Evolutionary conservation across 2,329 filamentous ascomycete genomes (phyloP).

Genomic region (Simplicillium aogashimaense): DNA sequence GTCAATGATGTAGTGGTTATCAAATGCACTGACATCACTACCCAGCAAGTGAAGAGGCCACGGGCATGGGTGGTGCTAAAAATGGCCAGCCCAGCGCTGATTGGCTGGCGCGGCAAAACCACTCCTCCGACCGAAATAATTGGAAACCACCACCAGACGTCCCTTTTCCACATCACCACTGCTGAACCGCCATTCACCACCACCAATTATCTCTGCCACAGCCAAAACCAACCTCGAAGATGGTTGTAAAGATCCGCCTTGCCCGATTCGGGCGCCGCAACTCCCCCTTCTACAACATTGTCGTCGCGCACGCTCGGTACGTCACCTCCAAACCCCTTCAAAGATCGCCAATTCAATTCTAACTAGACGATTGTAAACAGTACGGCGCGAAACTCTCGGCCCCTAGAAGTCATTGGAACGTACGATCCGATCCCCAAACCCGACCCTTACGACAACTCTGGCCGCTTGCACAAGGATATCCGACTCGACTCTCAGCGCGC

Average conservation of each 20-base stretch:
- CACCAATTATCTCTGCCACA: constrained; percentile 8
- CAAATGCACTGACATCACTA: constrained; percentile 6
- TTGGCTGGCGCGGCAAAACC: constrained; percentile 26
- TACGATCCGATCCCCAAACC: constrained; percentile 60
- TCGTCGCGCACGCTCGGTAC: constrained; percentile 85
- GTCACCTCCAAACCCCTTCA: constrained; percentile 12
- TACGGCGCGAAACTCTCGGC: constrained; percentile 76
- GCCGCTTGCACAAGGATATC: constrained; percentile 80
- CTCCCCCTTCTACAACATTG: constrained; percentile 93
- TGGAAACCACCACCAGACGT: neutral
- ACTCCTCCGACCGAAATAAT: constrained; percentile 20
- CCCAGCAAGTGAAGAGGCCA: neutral
- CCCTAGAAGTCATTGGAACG: constrained; percentile 84
- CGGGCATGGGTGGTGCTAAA: too few relatives aligned
- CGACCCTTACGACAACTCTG: constrained; percentile 49
- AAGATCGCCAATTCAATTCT: neutral
- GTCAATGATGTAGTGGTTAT: constrained; percentile 2
- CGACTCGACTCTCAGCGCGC: constrained; percentile 72
- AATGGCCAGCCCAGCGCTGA: constrained; percentile 4
- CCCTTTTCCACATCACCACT: constrained; percentile 5
- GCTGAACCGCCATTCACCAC: neutral
- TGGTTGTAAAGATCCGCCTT: constrained; percentile 92
- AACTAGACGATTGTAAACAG: constrained; percentile 30
- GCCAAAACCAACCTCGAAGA: constrained; percentile 26
- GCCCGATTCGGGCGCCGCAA: constrained; percentile 87